These are phyloP conservation scores for Penicillium steckii DNA, from an alignment of 495 filamentous ascomycete species.

Conservation along the genomic window DNA sequence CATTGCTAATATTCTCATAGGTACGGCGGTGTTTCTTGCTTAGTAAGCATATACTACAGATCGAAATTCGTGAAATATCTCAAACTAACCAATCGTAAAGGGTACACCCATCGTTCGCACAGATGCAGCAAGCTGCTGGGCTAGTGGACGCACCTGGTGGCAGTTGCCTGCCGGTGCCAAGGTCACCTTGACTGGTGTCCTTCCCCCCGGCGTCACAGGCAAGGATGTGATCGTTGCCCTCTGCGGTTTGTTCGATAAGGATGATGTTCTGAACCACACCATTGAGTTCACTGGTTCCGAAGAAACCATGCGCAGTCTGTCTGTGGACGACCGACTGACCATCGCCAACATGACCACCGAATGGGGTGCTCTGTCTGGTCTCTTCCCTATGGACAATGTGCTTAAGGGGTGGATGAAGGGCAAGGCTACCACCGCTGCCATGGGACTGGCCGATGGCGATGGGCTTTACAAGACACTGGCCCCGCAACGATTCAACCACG, in stretches of 20 bases:
- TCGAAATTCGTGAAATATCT: too few species aligned
- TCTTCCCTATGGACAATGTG: slow-evolving; percentile 80
- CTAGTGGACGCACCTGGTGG: slow-evolving; percentile 83
- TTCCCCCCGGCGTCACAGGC: slow-evolving; percentile 82
- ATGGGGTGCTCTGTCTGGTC: slow-evolving; percentile 80
- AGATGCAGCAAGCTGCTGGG: slow-evolving; percentile 85
- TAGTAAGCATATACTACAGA: too few species aligned
- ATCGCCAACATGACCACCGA: slow-evolving; percentile 97
- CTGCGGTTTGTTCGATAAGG: slow-evolving; percentile 82
- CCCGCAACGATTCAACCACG: slow-evolving; percentile 61
- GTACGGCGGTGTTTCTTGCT: slow-evolving; percentile 71
- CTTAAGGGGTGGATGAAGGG: slow-evolving; percentile 73
- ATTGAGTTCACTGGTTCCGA: slow-evolving; percentile 85
- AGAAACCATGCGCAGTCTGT: slow-evolving; percentile 71
- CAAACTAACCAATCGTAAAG: too few species aligned
- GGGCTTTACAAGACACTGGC: slow-evolving; percentile 37
- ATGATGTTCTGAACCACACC: slow-evolving; percentile 90
- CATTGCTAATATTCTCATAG: too few species aligned
- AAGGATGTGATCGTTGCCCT: slow-evolving; percentile 95
- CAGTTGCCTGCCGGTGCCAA: slow-evolving; percentile 84
- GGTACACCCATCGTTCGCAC: slow-evolving; percentile 79
- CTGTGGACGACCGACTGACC: slow-evolving; percentile 74
- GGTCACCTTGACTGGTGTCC: slow-evolving; percentile 70
- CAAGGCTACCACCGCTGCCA: slow-evolving; percentile 70
- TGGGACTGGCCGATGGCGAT: slow-evolving; percentile 46